Evolutionary conservation across 768 basidiomycete genomes (phyloP).

Genomic region (Nidularia pulvinata): DNA sequence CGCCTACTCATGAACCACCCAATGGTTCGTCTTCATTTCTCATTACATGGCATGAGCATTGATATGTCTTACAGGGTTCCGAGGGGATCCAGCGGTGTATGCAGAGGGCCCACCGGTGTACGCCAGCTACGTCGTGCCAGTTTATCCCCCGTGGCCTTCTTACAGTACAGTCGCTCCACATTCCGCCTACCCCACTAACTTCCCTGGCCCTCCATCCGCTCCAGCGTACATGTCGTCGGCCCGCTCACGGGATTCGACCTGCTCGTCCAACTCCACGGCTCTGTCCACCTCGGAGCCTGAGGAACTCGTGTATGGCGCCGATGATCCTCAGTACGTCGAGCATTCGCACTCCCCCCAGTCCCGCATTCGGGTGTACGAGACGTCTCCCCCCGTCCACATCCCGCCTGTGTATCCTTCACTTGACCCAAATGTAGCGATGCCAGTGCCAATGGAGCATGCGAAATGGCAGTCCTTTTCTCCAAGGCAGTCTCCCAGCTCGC

Average conservation of each 20-base stretch:
- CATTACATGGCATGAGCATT: too few relatives aligned
- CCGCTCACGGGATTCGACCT: conserved; percentile 20
- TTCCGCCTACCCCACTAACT: neutral
- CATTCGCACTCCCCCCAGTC: conserved; percentile 38
- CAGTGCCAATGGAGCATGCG: neutral
- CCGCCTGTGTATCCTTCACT: conserved; percentile 23
- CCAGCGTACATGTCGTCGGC: neutral
- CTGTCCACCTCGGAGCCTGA: conserved; percentile 21
- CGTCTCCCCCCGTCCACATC: conserved; percentile 26
- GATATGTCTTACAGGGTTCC: too few relatives aligned
- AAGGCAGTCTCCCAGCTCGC: neutral
- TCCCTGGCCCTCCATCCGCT: neutral
- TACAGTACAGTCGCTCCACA: neutral
- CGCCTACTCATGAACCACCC: too few relatives aligned
- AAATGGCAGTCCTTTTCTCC: neutral
- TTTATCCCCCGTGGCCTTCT: neutral
- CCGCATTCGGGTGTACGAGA: conserved; percentile 30
- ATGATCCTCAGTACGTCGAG: conserved; percentile 38
- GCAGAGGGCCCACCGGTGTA: too few relatives aligned
- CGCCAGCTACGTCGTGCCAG: neutral
- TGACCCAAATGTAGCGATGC: neutral
- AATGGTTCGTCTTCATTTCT: too few relatives aligned
- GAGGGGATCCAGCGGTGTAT: too few relatives aligned
- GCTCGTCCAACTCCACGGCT: conserved; percentile 14
- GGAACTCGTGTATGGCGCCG: conserved; percentile 28